Base-by-base conservation (phyloP, 2,329 filamentous ascomycete species). In the Fusarium concolor region DNA sequence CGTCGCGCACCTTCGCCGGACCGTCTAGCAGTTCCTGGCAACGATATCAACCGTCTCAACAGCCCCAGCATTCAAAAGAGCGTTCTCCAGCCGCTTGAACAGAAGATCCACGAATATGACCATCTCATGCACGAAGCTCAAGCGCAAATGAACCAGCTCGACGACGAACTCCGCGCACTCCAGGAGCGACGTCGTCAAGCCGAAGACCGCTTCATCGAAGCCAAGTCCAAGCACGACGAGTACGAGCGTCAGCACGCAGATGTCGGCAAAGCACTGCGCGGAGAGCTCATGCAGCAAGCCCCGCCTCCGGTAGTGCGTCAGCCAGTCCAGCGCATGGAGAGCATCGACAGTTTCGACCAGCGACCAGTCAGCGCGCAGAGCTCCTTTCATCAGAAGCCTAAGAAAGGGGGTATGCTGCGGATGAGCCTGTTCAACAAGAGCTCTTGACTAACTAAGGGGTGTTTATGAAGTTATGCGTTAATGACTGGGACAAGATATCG, bases 41-140 rank as follows among this genome's bases (percentile, higher is more conserved):
- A 56, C 20, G 54, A 70, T 43, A 80, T 83, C 73, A 76, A 76
- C 65, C 81, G 81, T n/a, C 75, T 83, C 57, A 79, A 82, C 65
- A 82, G 79, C 61, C 81, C 81, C 18, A 81, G 77, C 71, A 78
- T 83, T 49, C 71, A 77, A 52, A 77, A 80, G 62, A 81, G 76
- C 67, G 81, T 83, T 57, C 79, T 83, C 33, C 79, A 81, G 62
- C 81, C 81, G 7, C 80, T 83, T 1, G 79, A 82, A 61, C 76
- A 77, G 51, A 83, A 83, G 74, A 79, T 83, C 41, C 74, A 75
- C 46, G 80, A 83, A 76, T 83, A 83, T 73, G 74, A 78, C 15
- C 72, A 67, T 42, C 72, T 81, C 42, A 83, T 83, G 81, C 69
- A 73, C 26, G 77, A 79, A 28, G 80, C 80, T 43, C 78, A 82